A percentile compares a stretch with the other conserved stretches of the same genome.
phyloP scores from a whole-genome alignment of 768 basidiomycete species.

The Suillus subaureus region DNA sequence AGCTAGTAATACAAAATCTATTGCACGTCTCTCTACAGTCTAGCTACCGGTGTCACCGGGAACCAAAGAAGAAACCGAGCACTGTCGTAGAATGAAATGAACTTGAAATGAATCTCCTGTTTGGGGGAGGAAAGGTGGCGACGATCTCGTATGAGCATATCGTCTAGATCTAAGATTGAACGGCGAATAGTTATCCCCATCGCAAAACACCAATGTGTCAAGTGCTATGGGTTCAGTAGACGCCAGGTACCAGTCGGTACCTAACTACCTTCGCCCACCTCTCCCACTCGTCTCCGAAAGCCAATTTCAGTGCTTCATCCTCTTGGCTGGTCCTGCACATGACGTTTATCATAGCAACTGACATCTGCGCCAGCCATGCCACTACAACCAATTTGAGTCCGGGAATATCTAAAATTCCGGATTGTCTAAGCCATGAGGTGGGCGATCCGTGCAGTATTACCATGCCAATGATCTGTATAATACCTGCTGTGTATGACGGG shows the following conservation, averaged over 20 bases:
- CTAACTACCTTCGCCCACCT: slow-evolving; percentile 30
- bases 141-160: background rate
- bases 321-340: background rate
- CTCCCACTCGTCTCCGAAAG: background rate
- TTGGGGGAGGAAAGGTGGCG: background rate
- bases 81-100: background rate
- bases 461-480: slow-evolving; percentile 11
- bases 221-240: slow-evolving; percentile 21
- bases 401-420: background rate
- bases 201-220: background rate
- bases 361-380: background rate
- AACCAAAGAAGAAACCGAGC: background rate
- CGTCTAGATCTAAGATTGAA: background rate
- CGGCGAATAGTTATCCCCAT: background rate
- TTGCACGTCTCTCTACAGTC: background rate
- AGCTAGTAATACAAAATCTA: background rate
- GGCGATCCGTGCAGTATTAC: slow-evolving; percentile 6
- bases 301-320: background rate
- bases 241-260: slow-evolving; percentile 34
- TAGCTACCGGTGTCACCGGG: background rate
- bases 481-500: slow-evolving; percentile 42
- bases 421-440: slow-evolving; percentile 11
- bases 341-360: background rate
- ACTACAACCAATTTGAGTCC: background rate
- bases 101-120: background rate